Evolutionary conservation across 495 filamentous ascomycete species (phyloP).

Genomic region (Cryomyces antarcticus): DNA sequence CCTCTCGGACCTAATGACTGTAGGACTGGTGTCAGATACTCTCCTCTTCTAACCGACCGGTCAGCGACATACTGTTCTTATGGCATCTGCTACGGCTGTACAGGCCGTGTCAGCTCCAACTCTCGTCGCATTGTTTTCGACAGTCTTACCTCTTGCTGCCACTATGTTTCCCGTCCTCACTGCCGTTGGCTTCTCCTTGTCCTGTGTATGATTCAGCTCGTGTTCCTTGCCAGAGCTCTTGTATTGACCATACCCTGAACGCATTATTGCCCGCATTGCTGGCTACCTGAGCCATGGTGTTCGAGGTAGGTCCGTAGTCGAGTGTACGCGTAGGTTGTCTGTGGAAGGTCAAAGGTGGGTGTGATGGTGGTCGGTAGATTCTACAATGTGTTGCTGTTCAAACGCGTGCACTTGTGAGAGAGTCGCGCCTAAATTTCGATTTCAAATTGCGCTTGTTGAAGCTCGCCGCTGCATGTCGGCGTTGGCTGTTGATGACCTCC

Average conservation of each 20-base stretch:
- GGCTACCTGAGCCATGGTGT: slow-evolving; percentile 23
- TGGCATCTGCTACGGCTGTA: slow-evolving; percentile 84
- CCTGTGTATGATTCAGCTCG: slow-evolving; percentile 31
- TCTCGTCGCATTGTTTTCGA: not conserved
- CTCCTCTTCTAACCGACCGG: not conserved
- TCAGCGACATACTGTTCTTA: slow-evolving; percentile 45
- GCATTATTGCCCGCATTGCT: slow-evolving; percentile 42
- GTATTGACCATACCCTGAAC: slow-evolving; percentile 45
- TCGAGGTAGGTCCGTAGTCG: not conserved
- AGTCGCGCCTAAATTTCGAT: too few relatives aligned
- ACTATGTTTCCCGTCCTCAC: slow-evolving; percentile 91
- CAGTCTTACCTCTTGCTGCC: slow-evolving; percentile 65
- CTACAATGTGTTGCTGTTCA: too few relatives aligned
- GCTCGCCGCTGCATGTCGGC: too few relatives aligned
- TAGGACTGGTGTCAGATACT: slow-evolving; percentile 5
- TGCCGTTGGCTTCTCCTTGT: slow-evolving; percentile 97
- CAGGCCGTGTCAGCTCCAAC: slow-evolving; percentile 2
- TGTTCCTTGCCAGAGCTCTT: not conserved
- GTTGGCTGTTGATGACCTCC: too few relatives aligned
- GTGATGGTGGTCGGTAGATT: too few relatives aligned
- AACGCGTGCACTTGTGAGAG: too few relatives aligned
- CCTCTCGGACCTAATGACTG: slow-evolving; percentile 52
- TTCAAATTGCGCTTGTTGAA: too few relatives aligned
- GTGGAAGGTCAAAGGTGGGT: too few relatives aligned
- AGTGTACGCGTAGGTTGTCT: not conserved